Percentiles rank a stretch among this genome's conserved stretches.
Conservation (phyloP, 2,329 filamentous ascomycete species). For the Fusarium gaditjirri region DNA sequence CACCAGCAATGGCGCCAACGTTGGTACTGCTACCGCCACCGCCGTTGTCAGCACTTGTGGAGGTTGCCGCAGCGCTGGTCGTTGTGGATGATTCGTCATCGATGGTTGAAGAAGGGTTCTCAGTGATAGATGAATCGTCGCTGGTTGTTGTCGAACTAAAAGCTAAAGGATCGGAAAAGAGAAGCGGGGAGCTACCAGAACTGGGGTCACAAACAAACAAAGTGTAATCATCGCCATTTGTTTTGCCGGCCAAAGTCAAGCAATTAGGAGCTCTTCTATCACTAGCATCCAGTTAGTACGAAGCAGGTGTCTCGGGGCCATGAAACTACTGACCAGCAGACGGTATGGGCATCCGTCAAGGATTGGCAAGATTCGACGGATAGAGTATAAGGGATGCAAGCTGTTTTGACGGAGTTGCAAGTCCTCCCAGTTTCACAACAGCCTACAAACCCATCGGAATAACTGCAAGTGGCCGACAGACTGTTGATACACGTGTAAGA, state of each 20-base stretch:
- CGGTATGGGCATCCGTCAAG: too few species aligned
- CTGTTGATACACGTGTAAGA: conserved; percentile 46
- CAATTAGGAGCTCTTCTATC: too few species aligned
- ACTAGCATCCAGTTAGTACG: too few species aligned
- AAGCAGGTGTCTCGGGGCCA: too few species aligned
- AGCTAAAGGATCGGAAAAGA: conserved; percentile 39
- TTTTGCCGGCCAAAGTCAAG: too few species aligned
- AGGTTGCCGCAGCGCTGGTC: conserved; percentile 10
- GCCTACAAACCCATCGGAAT: conserved; percentile 43
- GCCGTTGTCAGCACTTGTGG: conserved; percentile 43
- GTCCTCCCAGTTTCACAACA: conserved; percentile 46
- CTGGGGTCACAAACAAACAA: too few species aligned
- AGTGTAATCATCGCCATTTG: too few species aligned
- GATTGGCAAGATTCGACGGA: too few species aligned
- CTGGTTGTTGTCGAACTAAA: conserved; percentile 10
- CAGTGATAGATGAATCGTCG: conserved; percentile 17
- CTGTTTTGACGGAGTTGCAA: conserved; percentile 48
- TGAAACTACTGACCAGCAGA: too few species aligned
- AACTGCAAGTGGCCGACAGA: conserved; percentile 42
- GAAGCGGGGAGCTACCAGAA: too few species aligned
- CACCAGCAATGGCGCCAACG: conserved; percentile 58
- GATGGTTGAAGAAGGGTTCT: conserved; percentile 9
- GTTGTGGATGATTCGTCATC: conserved; percentile 7
- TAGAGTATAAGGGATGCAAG: conserved; percentile 41
- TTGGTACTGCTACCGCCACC: conserved; percentile 42